Percentiles rank a stretch among this genome's conserved stretches.
Conservation (phyloP, 2,329 filamentous ascomycete species). For the Beauveria rudraprayagi region DNA sequence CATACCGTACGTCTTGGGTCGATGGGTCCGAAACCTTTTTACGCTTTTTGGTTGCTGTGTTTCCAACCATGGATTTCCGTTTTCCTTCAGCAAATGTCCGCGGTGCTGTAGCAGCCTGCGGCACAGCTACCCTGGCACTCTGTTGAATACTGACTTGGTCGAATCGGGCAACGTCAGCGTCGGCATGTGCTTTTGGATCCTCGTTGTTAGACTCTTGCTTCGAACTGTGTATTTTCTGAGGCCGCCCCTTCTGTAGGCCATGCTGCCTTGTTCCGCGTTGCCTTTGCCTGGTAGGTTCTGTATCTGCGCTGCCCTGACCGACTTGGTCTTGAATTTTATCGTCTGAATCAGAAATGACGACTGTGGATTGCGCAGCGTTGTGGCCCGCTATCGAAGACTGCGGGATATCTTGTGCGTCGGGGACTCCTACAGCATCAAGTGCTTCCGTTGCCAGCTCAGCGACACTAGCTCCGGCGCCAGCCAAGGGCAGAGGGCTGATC, state of each 20-base stretch:
- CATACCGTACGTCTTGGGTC: background rate
- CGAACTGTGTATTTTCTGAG: background rate
- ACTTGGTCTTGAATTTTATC: background rate
- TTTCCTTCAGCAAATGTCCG: background rate
- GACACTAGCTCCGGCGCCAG: background rate
- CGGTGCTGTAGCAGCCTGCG: background rate
- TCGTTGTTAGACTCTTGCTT: background rate
- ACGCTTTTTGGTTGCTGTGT: background rate
- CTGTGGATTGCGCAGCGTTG: background rate
- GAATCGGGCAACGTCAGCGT: background rate
- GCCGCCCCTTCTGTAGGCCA: background rate
- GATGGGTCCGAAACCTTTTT: background rate
- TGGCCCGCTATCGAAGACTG: background rate
- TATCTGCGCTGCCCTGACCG: background rate
- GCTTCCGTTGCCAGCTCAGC: background rate
- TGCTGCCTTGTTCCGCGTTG: background rate
- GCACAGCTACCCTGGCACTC: background rate
- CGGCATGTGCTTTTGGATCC: background rate
- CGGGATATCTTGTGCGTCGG: background rate
- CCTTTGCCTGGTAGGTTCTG: background rate
- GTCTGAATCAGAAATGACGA: background rate
- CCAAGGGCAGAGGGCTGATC: background rate
- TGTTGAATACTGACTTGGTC: background rate
- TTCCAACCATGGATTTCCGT: background rate
- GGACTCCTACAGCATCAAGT: background rate